Conservation (phyloP, 2,329 filamentous ascomycete genomes). For the Fusarium agapanthi region DNA sequence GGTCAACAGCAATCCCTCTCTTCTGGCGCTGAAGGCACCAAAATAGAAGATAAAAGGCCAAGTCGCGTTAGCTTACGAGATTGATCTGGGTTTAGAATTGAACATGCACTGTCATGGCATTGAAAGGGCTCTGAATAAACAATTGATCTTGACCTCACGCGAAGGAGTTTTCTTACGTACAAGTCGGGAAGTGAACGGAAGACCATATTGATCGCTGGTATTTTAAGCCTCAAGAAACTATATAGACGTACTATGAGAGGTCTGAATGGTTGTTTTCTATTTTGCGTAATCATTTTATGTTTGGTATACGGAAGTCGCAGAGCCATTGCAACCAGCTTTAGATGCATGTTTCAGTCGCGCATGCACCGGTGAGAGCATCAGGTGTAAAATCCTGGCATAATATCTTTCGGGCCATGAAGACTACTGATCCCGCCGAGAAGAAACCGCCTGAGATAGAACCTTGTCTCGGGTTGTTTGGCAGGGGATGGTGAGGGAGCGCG, state of each 20-base stretch:
- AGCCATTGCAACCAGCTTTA: no score
- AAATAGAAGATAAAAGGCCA: background rate
- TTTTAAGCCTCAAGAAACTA: no score
- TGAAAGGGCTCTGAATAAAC: background rate
- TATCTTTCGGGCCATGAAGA: background rate
- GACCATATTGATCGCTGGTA: no score
- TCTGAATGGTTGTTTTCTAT: no score
- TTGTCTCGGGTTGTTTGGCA: accelerated
- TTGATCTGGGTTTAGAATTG: background rate
- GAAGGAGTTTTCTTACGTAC: background rate
- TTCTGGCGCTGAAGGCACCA: background rate
- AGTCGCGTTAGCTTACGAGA: background rate
- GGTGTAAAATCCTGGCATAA: no score
- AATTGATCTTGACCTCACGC: background rate
- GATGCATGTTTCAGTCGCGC: no score
- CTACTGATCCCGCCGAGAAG: background rate
- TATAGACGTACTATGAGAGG: no score
- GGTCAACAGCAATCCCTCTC: background rate
- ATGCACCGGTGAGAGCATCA: no score
- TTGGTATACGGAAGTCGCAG: no score
- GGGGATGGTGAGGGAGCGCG: background rate
- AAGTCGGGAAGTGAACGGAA: background rate
- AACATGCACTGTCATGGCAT: no score
- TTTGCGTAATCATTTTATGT: no score
- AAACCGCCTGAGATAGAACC: background rate